Evolutionary conservation across 2,329 filamentous ascomycete species (phyloP), one percentile per base, ranked within the genome.

Genomic region (Aspergillus hiratsukae): DNA sequence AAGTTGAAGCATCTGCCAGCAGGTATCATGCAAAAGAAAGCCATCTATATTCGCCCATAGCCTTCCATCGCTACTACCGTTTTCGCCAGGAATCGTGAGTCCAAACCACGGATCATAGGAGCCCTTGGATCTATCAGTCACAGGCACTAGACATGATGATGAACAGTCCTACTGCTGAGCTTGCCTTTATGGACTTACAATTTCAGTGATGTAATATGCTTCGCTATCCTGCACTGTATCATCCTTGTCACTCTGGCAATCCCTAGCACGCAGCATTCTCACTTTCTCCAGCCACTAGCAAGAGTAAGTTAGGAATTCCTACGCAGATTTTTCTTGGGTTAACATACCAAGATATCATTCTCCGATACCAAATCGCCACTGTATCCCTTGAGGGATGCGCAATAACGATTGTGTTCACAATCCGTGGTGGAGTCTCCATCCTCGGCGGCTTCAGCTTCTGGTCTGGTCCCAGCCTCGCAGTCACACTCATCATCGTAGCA

Each of bases 1-100:
- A 19, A 31, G 23, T 5, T 43, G 25, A 11, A 57, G 52, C 3
- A 51, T 54, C 5, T 49, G 17, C 28, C 45, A 52, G 4, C 55
- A 57, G 19, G 43, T 7, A n/a, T 54, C 55, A 27, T 57, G 55
- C 1, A 52, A 0, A 5, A 54, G 19, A 14, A 54, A 57, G 2
- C 52, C 52, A n/a, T 57, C 29, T 21, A 29, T 3, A 31, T 54
- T 11, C 8, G 40, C 17, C 17, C 17, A 41, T 10, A 41, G 19
- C 40, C 7, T 41, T n/a, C 7, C 9, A 41, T 41, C 40, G 19
- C 19, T 21, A 10, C 40, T n/a, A 3, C 19, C 40, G 3, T 41
- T 8, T 19, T 41, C 40, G 40, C 40, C n/a, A 21, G 40, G 40
- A 9, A 41, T n/a, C 3, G 2, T 4, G 4, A 40, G 21, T n/a